Base-by-base conservation (phyloP, 768 basidiomycete species). In the Kwoniella shandongensis region DNA sequence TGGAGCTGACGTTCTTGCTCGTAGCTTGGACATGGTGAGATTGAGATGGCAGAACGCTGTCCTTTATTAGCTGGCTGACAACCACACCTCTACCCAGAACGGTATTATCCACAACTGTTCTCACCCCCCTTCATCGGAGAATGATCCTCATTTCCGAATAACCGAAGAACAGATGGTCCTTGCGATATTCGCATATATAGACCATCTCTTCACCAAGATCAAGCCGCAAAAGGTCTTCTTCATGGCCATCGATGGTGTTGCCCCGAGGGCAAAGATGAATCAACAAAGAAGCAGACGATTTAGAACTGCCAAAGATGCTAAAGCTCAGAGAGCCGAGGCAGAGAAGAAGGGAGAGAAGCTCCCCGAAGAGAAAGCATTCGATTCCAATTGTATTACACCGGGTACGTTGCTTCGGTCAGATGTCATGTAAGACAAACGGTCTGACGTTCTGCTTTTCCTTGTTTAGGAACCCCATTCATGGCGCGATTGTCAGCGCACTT, bases 201-300 rank as follows among this genome's bases (percentile, higher is more conserved):
- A 97, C 79, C 88, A 91, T 70, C 81, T 99, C 6, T 99, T 99
- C 78, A 84, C 86, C 27, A 97, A 93, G 80, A 97, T 99, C 61
- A 97, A 93, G 76, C 96, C 96, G 0, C 88, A 90, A 81, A 96
- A 97, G 73, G 80, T 96, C 12, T 97, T 98, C 77, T 98, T 96
- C 78, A 94, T 99, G 88, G 96, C 94, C 23, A 87, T 99, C 44
- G 96, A 98, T 74, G 94, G 94, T 59, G 94, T 97, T n/a, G 94
- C 94, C 11, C 94, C 94, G 26, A 86, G 94, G 68, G 96, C 96
- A 38, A 99, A 99, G 80, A 99, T 99, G 96, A 99, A 99, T 74
- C 96, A 99, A 72, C 96, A 99, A 75, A 89, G 96, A 12, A 91
- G 91, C 13, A 83, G 96, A 64, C 91, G 96, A 54, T 99, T 99